Conservation (phyloP, 108 stramenopile species). For the Skeletonema marinoi region DNA sequence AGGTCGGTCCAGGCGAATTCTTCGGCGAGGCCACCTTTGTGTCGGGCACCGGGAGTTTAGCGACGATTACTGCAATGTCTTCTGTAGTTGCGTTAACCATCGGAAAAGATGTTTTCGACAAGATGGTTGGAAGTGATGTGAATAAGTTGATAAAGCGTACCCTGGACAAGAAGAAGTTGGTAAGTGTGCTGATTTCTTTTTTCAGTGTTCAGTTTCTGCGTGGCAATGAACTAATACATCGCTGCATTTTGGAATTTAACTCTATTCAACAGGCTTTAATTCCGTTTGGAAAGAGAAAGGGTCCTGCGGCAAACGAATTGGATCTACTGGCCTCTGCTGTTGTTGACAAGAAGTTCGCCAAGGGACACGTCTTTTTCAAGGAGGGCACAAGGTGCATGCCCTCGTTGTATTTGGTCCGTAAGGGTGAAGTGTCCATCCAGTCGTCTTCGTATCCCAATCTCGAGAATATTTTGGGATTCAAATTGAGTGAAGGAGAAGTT, state of each 20-base stretch:
- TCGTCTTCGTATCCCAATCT: conserved; percentile 28
- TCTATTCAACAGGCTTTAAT: conserved; percentile 12
- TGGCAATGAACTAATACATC: not conserved
- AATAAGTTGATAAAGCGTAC: conserved; percentile 35
- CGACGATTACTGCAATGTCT: conserved; percentile 15
- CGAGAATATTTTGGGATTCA: conserved; percentile 36
- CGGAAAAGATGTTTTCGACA: conserved; percentile 52
- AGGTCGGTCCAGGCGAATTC: conserved; percentile 57
- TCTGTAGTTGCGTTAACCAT: conserved; percentile 49
- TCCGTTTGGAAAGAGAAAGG: conserved; percentile 45
- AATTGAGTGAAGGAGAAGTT: conserved; percentile 36
- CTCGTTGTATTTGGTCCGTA: conserved; percentile 65
- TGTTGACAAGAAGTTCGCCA: conserved; percentile 49
- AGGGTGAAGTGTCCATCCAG: conserved; percentile 55
- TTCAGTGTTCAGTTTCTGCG: not conserved
- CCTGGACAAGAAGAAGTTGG: conserved; percentile 57
- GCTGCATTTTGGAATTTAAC: not conserved
- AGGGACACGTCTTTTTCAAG: conserved; percentile 73
- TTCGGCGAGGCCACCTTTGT: conserved; percentile 72
- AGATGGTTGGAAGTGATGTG: conserved; percentile 56
- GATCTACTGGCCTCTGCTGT: conserved; percentile 56
- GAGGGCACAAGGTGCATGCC: conserved; percentile 63
- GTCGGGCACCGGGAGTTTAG: conserved; percentile 25
- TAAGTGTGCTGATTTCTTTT: conserved; percentile 24
- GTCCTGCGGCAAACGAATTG: conserved; percentile 52